These are phyloP conservation scores for Boletus pseudopeckii DNA, from an alignment of 768 basidiomycete species.

Conservation along the genomic window DNA sequence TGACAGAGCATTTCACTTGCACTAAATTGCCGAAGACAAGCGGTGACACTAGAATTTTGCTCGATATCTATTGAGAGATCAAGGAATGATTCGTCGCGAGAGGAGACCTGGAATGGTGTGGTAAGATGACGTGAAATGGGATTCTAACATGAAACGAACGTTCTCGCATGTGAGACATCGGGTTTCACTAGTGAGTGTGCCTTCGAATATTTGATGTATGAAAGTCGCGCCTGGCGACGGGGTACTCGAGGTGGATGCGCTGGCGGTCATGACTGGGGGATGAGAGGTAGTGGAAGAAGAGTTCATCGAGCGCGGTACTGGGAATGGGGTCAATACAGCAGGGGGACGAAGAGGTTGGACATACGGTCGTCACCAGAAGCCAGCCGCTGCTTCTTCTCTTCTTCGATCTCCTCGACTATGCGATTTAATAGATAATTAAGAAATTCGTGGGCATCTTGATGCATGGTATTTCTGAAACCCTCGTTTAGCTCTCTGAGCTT, in stretches of 20 bases:
- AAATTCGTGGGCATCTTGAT: slow-evolving; percentile 99
- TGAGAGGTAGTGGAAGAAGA: slow-evolving; percentile 50
- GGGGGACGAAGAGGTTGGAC: slow-evolving; percentile 29
- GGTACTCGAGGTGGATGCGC: slow-evolving; percentile 46
- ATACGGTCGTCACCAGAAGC: slow-evolving; percentile 62
- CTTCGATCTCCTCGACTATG: slow-evolving; percentile 90
- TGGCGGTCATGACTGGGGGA: slow-evolving; percentile 38
- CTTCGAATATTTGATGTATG: slow-evolving; percentile 92
- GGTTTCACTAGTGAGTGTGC: slow-evolving; percentile 93
- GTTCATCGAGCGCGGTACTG: slow-evolving; percentile 60
- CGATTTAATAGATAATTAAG: slow-evolving; percentile 90
- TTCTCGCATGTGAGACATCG: slow-evolving; percentile 98
- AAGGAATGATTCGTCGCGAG: slow-evolving; percentile 93
- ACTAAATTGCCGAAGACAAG: slow-evolving; percentile 94
- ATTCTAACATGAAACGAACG: slow-evolving; percentile 43
- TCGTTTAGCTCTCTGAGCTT: slow-evolving; percentile 93
- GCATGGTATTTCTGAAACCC: slow-evolving; percentile 84
- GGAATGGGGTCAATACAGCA: slow-evolving; percentile 3
- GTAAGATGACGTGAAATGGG: slow-evolving; percentile 11
- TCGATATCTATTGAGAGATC: slow-evolving; percentile 99
- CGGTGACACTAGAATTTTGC: slow-evolving; percentile 94
- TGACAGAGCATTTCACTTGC: slow-evolving; percentile 98
- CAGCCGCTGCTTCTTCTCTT: slow-evolving; percentile 50
- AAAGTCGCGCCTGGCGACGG: slow-evolving; percentile 62
- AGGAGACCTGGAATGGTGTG: slow-evolving; percentile 58